These are phyloP conservation scores for Cymbopogon flexuosus DNA, from an alignment of 202 grass and related monocot genomes.

Conservation along the genomic window DNA sequence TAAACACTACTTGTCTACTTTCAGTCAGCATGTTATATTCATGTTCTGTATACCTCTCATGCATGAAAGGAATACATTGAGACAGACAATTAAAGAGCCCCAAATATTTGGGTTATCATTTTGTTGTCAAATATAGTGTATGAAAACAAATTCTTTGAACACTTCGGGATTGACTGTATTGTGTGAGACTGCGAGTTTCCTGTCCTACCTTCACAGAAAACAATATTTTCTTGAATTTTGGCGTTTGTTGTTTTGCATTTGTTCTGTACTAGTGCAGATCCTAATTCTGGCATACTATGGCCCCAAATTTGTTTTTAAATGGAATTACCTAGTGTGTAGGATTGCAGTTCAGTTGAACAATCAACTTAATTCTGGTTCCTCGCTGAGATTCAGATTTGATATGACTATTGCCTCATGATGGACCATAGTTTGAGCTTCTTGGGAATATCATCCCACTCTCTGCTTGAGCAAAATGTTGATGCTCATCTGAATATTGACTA, in stretches of 20 bases:
- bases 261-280: neutral
- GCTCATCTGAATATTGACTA: constrained; percentile 5
- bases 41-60: neutral
- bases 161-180: neutral
- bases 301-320: neutral
- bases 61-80: constrained; percentile 6
- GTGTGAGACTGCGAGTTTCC: neutral
- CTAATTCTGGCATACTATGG: neutral
- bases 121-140: neutral
- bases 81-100: neutral
- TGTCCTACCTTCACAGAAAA: neutral
- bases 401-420: neutral
- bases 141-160: neutral
- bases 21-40: neutral
- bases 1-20: neutral
- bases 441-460: neutral
- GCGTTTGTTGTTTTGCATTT: constrained; percentile 8
- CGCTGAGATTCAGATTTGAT: neutral
- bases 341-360: neutral
- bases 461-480: neutral
- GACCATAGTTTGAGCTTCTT: constrained; percentile 1
- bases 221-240: neutral
- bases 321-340: neutral
- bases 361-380: neutral
- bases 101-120: neutral